phyloP scores from a whole-genome alignment of 2,329 filamentous ascomycete species.

The Sclerotinia borealis region DNA sequence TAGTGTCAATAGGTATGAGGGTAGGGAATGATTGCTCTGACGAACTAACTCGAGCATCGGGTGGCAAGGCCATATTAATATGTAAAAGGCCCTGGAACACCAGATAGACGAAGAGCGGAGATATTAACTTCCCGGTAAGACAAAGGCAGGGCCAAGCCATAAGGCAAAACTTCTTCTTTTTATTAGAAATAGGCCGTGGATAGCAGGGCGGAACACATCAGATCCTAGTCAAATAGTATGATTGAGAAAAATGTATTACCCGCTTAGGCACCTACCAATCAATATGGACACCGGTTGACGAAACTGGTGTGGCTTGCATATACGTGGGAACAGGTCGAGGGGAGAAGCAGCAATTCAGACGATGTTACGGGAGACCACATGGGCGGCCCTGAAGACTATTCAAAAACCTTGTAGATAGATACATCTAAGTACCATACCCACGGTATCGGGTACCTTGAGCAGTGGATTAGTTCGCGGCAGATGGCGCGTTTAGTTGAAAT shows the following conservation, averaged over 20 bases:
- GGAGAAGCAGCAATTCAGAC: not conserved
- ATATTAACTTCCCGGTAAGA: slow-evolving; percentile 9
- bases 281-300: slow-evolving; percentile 3
- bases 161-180: slow-evolving; percentile 10
- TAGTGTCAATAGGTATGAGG: not conserved
- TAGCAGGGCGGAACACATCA: not conserved
- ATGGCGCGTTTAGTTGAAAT: slow-evolving; percentile 7
- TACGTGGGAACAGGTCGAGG: slow-evolving; percentile 7
- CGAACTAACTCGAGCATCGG: not conserved
- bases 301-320: slow-evolving; percentile 13
- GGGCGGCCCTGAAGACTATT: slow-evolving; percentile 5
- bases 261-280: slow-evolving; percentile 8
- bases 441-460: slow-evolving; percentile 10
- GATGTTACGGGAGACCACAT: slow-evolving; percentile 9
- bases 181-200: not conserved
- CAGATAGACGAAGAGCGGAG: slow-evolving; percentile 1
- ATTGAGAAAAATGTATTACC: slow-evolving; percentile 6
- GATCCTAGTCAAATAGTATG: slow-evolving; percentile 8
- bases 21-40: not conserved
- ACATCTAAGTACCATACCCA: slow-evolving; percentile 12
- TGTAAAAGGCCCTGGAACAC: not conserved
- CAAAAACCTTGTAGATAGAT: slow-evolving; percentile 9
- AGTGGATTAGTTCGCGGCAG: slow-evolving; percentile 9
- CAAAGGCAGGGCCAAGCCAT: slow-evolving; percentile 7
- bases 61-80: slow-evolving; percentile 9